Evolutionary conservation across 495 filamentous ascomycete genomes (phyloP), one percentile per base, ranked within the genome.

Genomic region (Usnea hakonensis): DNA sequence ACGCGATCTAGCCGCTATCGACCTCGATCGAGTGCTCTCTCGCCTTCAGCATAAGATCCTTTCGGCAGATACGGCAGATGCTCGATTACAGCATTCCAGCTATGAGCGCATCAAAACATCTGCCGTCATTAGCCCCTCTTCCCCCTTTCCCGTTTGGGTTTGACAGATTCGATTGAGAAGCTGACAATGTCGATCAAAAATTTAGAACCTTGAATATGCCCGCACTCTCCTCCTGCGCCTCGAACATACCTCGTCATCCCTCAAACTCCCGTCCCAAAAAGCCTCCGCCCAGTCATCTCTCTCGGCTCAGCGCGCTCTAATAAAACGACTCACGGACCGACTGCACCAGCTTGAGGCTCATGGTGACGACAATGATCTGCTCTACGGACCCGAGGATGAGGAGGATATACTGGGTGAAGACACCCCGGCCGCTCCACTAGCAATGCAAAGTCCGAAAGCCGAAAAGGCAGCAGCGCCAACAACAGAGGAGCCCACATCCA

Each of bases 171-270:
- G 61, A 19, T 54, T 54, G 11, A 10, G 38, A 19, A 52, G 37
- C 46, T 62, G 56, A 64, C 14, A 9, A 1, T 17, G 14, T n/a
- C n/a, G n/a, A 41, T 32, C 23, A 33, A 46, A 52, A 43, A 19
- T n/a, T 33, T 58, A 91, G 85, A 96, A 94, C 69, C 75, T 96
- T 65, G 87, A 89, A 70, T 86, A 90, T 70, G 91, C 91, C 11
- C 85, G 86, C 55, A 81, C 82, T 2, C 82, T 90, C 54, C 87
- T 96, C 48, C 79, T 87, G 36, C 82, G 80, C 58, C 81, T 95
- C 28, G 91, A 96, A 70, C 89, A 90, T 62, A 84, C 87, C 48
- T 82, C 86, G 36, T 75, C 83, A 7, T 69, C 76, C 48, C 73
- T 90, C 64, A 90, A 90, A 72, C 78, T 84, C 23, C 79, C 81